Conservation (phyloP, 2,329 filamentous ascomycete species). For the Cytospora chrysosperma region DNA sequence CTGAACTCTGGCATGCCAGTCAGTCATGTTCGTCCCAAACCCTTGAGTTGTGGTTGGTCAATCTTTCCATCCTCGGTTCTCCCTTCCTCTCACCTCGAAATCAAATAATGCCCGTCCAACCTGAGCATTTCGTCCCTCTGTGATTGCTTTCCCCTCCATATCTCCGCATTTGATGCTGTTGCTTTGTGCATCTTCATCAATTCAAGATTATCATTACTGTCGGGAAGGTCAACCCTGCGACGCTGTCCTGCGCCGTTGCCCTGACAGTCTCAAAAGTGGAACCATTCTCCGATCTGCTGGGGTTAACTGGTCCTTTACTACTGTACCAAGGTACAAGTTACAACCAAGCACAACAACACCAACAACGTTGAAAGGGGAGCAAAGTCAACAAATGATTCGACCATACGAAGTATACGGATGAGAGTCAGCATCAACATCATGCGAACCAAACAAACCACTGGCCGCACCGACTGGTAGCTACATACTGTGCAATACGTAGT, state of each 20-base stretch:
- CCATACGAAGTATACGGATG: no score
- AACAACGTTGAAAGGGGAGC: not conserved
- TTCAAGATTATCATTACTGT: not conserved
- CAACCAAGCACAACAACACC: conserved; percentile 1
- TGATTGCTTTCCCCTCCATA: not conserved
- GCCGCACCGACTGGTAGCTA: not conserved
- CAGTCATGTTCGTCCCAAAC: not conserved
- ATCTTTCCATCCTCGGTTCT: not conserved
- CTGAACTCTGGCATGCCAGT: not conserved
- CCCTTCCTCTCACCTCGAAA: not conserved
- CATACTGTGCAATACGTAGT: no score
- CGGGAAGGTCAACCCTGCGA: not conserved
- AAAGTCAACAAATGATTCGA: not conserved
- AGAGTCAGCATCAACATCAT: not conserved
- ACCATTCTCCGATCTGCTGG: conserved; percentile 14
- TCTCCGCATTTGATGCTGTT: no score
- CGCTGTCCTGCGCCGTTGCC: conserved; percentile 17
- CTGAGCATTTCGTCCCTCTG: not conserved
- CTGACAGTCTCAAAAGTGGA: conserved; percentile 16
- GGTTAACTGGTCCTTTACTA: not conserved
- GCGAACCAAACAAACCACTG: not conserved
- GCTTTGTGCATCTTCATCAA: not conserved
- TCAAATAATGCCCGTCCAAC: not conserved
- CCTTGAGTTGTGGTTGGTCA: no score
- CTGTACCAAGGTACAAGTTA: not conserved